Evolutionary conservation across 441 rosid species (phyloP), one percentile per base, ranked within the genome.

Genomic region (Capsella rubella): DNA sequence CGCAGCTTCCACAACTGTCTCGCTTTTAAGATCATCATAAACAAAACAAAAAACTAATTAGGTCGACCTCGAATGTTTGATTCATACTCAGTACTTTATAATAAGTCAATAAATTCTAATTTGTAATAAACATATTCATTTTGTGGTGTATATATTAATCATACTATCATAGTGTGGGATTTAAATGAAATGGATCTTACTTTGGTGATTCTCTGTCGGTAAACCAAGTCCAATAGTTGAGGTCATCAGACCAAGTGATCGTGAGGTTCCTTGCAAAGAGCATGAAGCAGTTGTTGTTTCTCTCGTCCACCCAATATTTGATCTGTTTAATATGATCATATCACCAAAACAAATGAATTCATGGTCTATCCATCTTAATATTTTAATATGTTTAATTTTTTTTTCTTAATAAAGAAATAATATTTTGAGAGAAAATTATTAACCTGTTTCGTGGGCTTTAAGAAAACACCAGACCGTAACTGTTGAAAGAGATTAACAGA

Each of bases 291-390:
- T 87, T 90, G 57, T 67, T 79, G 71, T 83, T 81, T 25, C 71
- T 69, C 82, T 83, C 80, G 18, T 90, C 90, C 42, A 87, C 79
- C 95, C 87, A 80, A 35, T 82, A 84, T 68, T 85, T 86, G 82
- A 89, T 83, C 85, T 72, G 73, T 42, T 66, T 13, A 60, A 53
- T 59, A 51, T 32, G 29, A 32, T 56, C 56, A 69, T 3, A 47
- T 69, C 52, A 75, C 52, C 55, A 16, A 32, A 28, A 13, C 12
- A 62, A 54, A 21, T 28, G 7, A 6, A 16, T 58, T 29, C 8
- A 21, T 37, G 16, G 3, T 59, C 16, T 29, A 11, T 16, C 16
- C 46, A 11, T 16, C 25, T 47, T 47, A 8, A 47, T 15, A 47
- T 47, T 16, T 16, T 3, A 47, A 47, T 21, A 21, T 1, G 25